Evolutionary conservation across 2,329 filamentous ascomycete species (phyloP).

Genomic region (Trichoderma endophyticum): DNA sequence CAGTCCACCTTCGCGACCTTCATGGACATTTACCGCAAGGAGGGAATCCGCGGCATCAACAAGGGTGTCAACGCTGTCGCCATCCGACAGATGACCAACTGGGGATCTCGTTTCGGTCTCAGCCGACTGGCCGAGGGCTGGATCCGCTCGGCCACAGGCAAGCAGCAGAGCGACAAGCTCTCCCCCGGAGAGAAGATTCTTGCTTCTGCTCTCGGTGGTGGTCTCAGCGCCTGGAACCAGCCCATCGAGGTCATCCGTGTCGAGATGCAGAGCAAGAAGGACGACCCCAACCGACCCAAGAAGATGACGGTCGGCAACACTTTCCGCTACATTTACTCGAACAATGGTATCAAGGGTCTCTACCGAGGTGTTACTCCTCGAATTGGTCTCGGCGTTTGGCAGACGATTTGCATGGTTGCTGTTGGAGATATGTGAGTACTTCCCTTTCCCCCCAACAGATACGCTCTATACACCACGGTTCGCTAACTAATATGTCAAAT

Average conservation of each 20-base stretch:
- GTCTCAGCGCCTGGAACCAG: slow-evolving; percentile 97
- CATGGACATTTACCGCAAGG: slow-evolving; percentile 92
- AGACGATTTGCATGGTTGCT: slow-evolving; percentile 99
- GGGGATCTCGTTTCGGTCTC: slow-evolving; percentile 94
- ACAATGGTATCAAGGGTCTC: slow-evolving; percentile 84
- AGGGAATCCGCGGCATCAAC: slow-evolving; percentile 96
- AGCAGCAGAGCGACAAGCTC: slow-evolving; percentile 77
- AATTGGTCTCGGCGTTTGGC: slow-evolving; percentile 95
- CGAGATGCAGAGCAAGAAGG: slow-evolving; percentile 99
- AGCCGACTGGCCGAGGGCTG: slow-evolving; percentile 86
- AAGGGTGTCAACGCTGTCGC: slow-evolving; percentile 97
- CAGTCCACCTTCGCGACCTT: slow-evolving; percentile 93
- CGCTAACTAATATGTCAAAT: slow-evolving; percentile 27
- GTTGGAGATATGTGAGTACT: slow-evolving; percentile 90
- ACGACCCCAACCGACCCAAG: slow-evolving; percentile 95
- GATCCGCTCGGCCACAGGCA: slow-evolving; percentile 75
- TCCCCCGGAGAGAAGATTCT: slow-evolving; percentile 80
- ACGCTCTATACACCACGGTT: neutral
- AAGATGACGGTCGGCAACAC: slow-evolving; percentile 96
- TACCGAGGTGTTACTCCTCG: slow-evolving; percentile 94
- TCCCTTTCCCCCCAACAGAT: slow-evolving; percentile 7
- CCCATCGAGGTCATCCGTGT: slow-evolving; percentile 99
- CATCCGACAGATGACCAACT: slow-evolving; percentile 99
- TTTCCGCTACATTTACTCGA: slow-evolving; percentile 81
- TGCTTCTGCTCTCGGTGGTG: slow-evolving; percentile 84